phyloP scores from a whole-genome alignment of 805 yeast genomes.

The Kazachstania martiniae region DNA sequence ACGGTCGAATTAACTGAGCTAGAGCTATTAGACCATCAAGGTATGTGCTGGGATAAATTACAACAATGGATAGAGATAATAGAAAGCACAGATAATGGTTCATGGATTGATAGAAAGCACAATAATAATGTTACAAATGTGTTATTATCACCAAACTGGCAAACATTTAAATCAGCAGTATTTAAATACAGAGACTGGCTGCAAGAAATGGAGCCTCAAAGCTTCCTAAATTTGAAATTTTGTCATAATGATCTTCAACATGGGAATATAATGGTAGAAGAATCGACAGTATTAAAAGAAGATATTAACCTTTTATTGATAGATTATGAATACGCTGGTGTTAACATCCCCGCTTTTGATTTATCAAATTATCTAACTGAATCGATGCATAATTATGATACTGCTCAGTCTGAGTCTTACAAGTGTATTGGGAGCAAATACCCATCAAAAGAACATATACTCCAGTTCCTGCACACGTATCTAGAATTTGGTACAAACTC shows the following conservation, averaged over 20 bases:
- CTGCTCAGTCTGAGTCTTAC: slow-evolving; percentile 31
- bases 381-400: slow-evolving; percentile 88
- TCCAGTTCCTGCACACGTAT: too few species aligned
- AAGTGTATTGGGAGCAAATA: slow-evolving; percentile 38
- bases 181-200: slow-evolving; percentile 52
- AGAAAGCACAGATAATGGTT: slow-evolving; percentile 17
- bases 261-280: slow-evolving; percentile 63
- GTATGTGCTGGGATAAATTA: slow-evolving; percentile 49
- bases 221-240: slow-evolving; percentile 38
- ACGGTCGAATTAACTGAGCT: slow-evolving; percentile 48
- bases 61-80: slow-evolving; percentile 54
- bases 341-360: slow-evolving; percentile 75
- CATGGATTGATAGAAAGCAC: slow-evolving; percentile 25
- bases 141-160: slow-evolving; percentile 33
- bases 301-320: slow-evolving; percentile 60
- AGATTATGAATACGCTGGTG: slow-evolving; percentile 88
- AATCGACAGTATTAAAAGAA: slow-evolving; percentile 35
- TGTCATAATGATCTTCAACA: slow-evolving; percentile 94
- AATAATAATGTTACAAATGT: slow-evolving; percentile 17
- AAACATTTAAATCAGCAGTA: slow-evolving; percentile 36
- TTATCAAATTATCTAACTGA: slow-evolving; percentile 85
- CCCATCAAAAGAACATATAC: slow-evolving; percentile 62
- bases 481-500: too few species aligned
- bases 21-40: slow-evolving; percentile 50
- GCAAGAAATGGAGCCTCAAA: slow-evolving; percentile 6